These are phyloP conservation scores for Termitomyces sp. DNA, from an alignment of 768 basidiomycete species.

Conservation along the genomic window DNA sequence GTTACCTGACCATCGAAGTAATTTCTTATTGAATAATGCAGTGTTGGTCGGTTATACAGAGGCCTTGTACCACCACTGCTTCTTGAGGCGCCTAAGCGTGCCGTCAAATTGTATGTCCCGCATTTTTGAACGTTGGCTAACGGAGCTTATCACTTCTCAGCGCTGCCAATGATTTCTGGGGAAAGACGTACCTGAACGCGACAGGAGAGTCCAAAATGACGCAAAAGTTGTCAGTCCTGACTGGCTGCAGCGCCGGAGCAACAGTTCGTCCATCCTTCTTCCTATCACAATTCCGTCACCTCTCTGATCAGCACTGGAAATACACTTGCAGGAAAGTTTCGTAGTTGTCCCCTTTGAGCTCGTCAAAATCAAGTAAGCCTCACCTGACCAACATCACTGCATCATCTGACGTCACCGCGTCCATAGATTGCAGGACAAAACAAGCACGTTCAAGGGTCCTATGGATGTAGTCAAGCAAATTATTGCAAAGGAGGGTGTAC, in stretches of 20 bases:
- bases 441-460: conserved; percentile 86
- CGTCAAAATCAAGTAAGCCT: conserved; percentile 75
- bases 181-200: conserved; percentile 63
- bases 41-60: conserved; percentile 82
- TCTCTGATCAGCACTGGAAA: neutral
- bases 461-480: conserved; percentile 86
- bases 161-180: conserved; percentile 95
- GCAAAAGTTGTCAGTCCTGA: conserved; percentile 80
- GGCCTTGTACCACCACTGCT: conserved; percentile 95
- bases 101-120: conserved; percentile 80
- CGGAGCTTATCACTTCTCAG: conserved; percentile 57
- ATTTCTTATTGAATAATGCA: conserved; percentile 25
- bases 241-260: conserved; percentile 92
- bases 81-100: conserved; percentile 96
- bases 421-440: conserved; percentile 84
- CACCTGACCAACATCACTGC: neutral
- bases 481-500: conserved; percentile 69
- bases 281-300: neutral
- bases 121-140: neutral
- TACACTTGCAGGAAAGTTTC: conserved; percentile 64
- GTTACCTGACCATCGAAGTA: conserved; percentile 17
- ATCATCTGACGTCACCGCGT: conserved; percentile 1
- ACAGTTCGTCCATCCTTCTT: conserved; percentile 41
- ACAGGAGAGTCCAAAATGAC: conserved; percentile 84
- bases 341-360: conserved; percentile 97